Evolutionary conservation across 192 early-diverging fungal species (phyloP).

Genomic region (Coemansia aciculifera): DNA sequence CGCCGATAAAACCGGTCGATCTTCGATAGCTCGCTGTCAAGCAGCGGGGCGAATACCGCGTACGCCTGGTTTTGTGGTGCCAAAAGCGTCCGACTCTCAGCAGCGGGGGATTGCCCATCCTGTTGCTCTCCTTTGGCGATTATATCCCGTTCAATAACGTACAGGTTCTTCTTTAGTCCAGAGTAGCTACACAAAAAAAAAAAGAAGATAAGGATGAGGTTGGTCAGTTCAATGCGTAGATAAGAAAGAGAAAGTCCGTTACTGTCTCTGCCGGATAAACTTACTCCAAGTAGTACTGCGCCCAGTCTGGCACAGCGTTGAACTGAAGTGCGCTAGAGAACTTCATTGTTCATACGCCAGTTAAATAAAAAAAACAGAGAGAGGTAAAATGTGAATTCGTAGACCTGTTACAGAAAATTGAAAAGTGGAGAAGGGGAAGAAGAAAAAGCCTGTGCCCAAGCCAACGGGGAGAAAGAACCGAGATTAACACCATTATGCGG

Average conservation of each 20-base stretch:
- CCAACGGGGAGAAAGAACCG: not conserved
- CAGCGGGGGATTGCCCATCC: not conserved
- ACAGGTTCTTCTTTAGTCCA: constrained; percentile 76
- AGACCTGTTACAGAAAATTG: not conserved
- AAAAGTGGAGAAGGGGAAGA: not conserved
- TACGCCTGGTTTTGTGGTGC: constrained; percentile 41
- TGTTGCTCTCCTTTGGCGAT: constrained; percentile 33
- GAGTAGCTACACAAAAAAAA: constrained; percentile 50
- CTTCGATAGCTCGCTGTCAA: constrained; percentile 84
- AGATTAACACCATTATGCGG: not conserved
- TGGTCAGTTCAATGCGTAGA: constrained; percentile 1
- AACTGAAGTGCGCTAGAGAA: constrained; percentile 90
- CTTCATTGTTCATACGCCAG: constrained; percentile 66
- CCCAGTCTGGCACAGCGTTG: constrained; percentile 87
- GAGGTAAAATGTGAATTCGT: not conserved
- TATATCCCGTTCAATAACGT: constrained; percentile 69
- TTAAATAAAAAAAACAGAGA: not conserved
- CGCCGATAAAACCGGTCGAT: constrained; percentile 79
- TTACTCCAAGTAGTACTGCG: constrained; percentile 77
- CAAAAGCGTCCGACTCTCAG: constrained; percentile 32
- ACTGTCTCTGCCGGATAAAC: constrained; percentile 4
- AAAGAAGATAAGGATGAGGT: not conserved
- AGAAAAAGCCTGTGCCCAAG: not conserved
- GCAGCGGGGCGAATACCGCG: constrained; percentile 64
- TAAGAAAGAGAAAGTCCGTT: not conserved